A percentile compares a stretch with the other conserved stretches of the same genome.
phyloP scores from a whole-genome alignment of 306 rosid species.

The Carpinus fangiana region DNA sequence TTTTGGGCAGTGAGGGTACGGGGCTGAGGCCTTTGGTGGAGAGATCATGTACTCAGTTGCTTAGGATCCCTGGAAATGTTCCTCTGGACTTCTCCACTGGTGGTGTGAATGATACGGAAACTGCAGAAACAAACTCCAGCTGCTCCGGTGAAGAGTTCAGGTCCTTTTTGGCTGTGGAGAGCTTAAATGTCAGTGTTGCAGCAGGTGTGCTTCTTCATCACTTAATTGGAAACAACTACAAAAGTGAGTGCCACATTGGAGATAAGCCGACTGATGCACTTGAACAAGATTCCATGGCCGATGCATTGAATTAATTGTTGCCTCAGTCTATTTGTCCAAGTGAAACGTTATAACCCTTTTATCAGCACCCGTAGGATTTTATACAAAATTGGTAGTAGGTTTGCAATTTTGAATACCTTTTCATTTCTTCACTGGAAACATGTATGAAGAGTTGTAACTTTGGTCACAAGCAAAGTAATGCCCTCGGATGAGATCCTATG shows the following conservation, averaged over 20 bases:
- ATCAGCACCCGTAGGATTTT: neutral
- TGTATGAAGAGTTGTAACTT: neutral
- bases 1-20: constrained; percentile 92
- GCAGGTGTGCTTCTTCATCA: constrained; percentile 98
- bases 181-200: constrained; percentile 95
- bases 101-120: constrained; percentile 47
- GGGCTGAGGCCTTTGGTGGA: constrained; percentile 95
- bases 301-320: neutral
- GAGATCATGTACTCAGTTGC: constrained; percentile 83
- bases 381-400: neutral
- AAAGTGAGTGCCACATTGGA: constrained; percentile 25
- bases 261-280: constrained; percentile 27
- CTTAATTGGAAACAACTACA: constrained; percentile 51
- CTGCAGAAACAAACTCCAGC: constrained; percentile 29
- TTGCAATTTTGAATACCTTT: neutral
- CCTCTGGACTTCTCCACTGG: constrained; percentile 38
- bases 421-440: constrained; percentile 7
- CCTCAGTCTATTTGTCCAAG: neutral
- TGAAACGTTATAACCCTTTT: neutral
- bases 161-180: constrained; percentile 91
- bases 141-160: constrained; percentile 59
- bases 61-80: constrained; percentile 68
- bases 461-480: neutral
- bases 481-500: neutral
- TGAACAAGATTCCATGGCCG: constrained; percentile 31